Conservation (phyloP, 2,329 filamentous ascomycete genomes). For the Botrytis paeoniae region DNA sequence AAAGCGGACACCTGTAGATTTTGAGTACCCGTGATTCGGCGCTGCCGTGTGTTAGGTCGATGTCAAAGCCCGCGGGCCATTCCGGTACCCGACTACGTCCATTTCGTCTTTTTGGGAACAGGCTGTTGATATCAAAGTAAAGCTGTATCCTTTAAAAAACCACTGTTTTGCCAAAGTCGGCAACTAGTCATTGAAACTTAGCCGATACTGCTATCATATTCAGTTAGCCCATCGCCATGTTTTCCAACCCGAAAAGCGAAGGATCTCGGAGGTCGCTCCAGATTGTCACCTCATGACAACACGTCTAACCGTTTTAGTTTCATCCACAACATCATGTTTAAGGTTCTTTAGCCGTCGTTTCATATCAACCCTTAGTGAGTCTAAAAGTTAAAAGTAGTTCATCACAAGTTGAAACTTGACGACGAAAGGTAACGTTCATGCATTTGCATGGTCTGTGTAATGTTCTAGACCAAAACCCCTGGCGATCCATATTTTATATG, state of each 20-base stretch:
- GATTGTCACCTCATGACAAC: not conserved
- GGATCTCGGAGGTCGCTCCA: not conserved
- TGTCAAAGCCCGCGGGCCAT: not conserved
- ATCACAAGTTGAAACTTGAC: not conserved
- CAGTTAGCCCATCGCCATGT: not conserved
- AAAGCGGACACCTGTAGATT: not conserved
- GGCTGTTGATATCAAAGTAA: too few species aligned
- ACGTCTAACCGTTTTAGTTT: not conserved
- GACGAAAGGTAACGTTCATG: constrained; percentile 4
- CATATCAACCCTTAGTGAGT: not conserved
- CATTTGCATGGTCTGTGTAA: not conserved
- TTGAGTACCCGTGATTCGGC: too few species aligned
- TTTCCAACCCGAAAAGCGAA: not conserved
- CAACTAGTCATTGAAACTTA: not conserved
- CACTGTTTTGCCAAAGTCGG: not conserved
- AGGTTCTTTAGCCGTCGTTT: not conserved
- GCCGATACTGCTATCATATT: not conserved
- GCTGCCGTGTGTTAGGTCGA: not conserved
- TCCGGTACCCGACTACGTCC: not conserved
- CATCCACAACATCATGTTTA: not conserved
- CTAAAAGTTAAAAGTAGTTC: not conserved
- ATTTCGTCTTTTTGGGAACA: not conserved
- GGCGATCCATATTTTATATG: not conserved
- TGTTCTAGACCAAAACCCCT: not conserved
- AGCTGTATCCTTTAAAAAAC: not conserved